Evolutionary conservation across 1,284 basidiomycete species (phyloP).

Genomic region (Cryptococcus deneoformans): DNA sequence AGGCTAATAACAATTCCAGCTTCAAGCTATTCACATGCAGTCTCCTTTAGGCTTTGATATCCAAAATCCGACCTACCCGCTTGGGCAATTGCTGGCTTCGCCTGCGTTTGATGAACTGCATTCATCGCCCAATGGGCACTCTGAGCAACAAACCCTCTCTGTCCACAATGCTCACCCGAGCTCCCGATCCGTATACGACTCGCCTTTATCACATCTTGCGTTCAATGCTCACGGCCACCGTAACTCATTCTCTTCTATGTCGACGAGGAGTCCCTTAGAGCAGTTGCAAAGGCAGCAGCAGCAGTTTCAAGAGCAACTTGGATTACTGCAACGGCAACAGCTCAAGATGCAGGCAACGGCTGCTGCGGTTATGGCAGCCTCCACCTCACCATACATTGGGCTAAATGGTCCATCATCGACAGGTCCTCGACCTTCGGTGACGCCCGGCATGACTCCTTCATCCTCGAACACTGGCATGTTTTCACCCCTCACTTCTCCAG

Average conservation of each 20-base stretch:
- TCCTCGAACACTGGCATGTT: conserved; percentile 50
- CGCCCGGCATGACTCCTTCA: conserved; percentile 27
- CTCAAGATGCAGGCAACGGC: conserved; percentile 42
- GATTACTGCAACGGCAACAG: conserved; percentile 40
- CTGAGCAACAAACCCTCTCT: background rate
- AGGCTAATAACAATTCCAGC: conserved; percentile 21
- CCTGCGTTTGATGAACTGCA: conserved; percentile 13
- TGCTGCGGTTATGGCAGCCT: conserved; percentile 35
- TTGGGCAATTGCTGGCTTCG: conserved; percentile 40
- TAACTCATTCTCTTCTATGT: conserved; percentile 5
- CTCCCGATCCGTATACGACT: conserved; percentile 26
- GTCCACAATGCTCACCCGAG: conserved; percentile 23
- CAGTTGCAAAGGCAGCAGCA: conserved; percentile 44
- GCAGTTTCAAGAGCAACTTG: conserved; percentile 45
- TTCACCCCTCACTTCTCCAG: conserved; percentile 59
- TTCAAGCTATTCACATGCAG: conserved; percentile 50
- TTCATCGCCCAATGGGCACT: background rate
- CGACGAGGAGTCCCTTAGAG: conserved; percentile 28
- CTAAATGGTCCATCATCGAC: conserved; percentile 7
- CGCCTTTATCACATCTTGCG: conserved; percentile 23
- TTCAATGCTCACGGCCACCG: conserved; percentile 9
- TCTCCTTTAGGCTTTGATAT: conserved; percentile 42
- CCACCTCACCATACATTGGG: conserved; percentile 23
- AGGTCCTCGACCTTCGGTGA: conserved; percentile 19
- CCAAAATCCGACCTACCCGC: conserved; percentile 32